Evolutionary conservation across 2,329 filamentous ascomycete genomes (phyloP).

Genomic region (Dactylellina sp.): DNA sequence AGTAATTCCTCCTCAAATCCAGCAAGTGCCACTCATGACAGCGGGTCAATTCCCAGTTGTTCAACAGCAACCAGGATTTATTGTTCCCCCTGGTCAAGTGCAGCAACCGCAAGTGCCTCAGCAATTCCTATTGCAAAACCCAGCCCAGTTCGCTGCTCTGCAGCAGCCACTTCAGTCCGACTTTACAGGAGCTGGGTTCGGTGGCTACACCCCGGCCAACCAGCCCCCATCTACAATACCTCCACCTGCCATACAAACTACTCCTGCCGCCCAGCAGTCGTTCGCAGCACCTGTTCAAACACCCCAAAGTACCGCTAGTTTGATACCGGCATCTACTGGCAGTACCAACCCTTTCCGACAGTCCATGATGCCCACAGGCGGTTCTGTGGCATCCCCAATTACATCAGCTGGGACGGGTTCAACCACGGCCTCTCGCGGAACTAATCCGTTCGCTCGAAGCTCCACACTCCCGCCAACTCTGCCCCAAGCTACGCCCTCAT

Average conservation of each 20-base stretch:
- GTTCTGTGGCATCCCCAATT: slow-evolving; percentile 62
- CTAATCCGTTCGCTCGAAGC: slow-evolving; percentile 76
- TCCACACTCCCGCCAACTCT: slow-evolving; percentile 64
- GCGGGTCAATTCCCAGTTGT: slow-evolving; percentile 59
- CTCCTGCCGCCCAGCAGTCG: slow-evolving; percentile 72
- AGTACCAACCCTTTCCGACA: slow-evolving; percentile 92
- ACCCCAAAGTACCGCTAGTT: slow-evolving; percentile 62
- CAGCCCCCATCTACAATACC: slow-evolving; percentile 71
- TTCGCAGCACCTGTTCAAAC: slow-evolving; percentile 65
- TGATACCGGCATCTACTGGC: slow-evolving; percentile 69
- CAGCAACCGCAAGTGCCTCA: slow-evolving; percentile 58
- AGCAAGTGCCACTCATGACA: slow-evolving; percentile 52
- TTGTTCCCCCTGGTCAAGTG: slow-evolving; percentile 60
- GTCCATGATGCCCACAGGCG: slow-evolving; percentile 75
- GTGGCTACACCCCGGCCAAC: slow-evolving; percentile 79
- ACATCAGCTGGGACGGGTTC: slow-evolving; percentile 62
- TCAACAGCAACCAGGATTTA: slow-evolving; percentile 62
- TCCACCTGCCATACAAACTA: slow-evolving; percentile 53
- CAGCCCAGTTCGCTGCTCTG: slow-evolving; percentile 61
- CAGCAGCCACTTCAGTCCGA: slow-evolving; percentile 70
- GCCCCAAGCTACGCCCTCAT: slow-evolving; percentile 59
- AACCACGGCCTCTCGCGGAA: slow-evolving; percentile 70
- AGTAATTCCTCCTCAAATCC: slow-evolving; percentile 62
- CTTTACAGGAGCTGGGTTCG: slow-evolving; percentile 82
- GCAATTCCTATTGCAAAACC: slow-evolving; percentile 55